Percentiles rank a stretch among this genome's conserved stretches.
Evolutionary conservation across 1,139 yeast genomes (phyloP).

Genomic region (Suhomyces taliae): DNA sequence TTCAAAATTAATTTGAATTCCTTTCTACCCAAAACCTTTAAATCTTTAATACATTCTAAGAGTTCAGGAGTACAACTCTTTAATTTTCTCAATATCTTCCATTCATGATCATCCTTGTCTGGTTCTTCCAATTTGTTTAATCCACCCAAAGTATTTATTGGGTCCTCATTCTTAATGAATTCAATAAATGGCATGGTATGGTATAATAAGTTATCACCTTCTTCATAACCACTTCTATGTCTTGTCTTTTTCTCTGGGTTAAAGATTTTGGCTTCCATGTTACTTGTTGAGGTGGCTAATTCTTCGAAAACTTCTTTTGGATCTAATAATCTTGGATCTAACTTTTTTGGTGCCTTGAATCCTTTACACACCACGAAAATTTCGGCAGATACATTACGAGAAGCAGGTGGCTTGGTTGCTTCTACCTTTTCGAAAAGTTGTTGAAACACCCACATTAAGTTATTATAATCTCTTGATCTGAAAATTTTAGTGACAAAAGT

Average conservation of each 20-base stretch:
- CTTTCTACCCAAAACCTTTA: conserved; percentile 89
- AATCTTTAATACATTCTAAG: conserved; percentile 80
- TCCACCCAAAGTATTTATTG: conserved; percentile 78
- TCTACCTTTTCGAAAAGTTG: conserved; percentile 95
- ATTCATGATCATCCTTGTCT: conserved; percentile 62
- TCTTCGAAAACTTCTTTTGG: conserved; percentile 95
- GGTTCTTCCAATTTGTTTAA: conserved; percentile 57
- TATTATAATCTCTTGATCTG: conserved; percentile 96
- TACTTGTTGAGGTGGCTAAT: conserved; percentile 70
- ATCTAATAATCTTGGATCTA: conserved; percentile 90
- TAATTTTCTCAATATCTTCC: conserved; percentile 69
- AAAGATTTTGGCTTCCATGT: conserved; percentile 88
- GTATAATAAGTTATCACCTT: conserved; percentile 80
- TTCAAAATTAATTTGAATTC: conserved; percentile 82
- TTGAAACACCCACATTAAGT: conserved; percentile 94
- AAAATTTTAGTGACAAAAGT: conserved; percentile 96
- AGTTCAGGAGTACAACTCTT: conserved; percentile 78
- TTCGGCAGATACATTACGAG: conserved; percentile 98
- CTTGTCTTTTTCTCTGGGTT: conserved; percentile 91
- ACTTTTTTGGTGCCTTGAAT: conserved; percentile 91
- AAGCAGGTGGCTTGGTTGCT: conserved; percentile 98
- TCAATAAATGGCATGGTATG: conserved; percentile 77
- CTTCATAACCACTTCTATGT: conserved; percentile 96
- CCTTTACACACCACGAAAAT: conserved; percentile 96
- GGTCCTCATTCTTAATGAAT: conserved; percentile 77